phyloP scores from a whole-genome alignment of 106 monocot species.

The Allium cepa region DNA sequence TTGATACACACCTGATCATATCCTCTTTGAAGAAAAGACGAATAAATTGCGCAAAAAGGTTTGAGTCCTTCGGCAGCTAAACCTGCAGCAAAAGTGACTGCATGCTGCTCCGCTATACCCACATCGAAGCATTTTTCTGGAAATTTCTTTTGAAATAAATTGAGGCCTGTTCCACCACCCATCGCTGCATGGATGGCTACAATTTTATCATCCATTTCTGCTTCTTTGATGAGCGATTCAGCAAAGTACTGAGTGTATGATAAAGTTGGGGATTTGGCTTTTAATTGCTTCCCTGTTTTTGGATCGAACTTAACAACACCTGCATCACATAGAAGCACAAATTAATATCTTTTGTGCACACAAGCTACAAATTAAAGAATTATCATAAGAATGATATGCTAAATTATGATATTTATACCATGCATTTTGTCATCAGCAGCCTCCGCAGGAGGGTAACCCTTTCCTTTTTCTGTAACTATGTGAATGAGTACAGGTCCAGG shows the following conservation, averaged over 20 bases:
- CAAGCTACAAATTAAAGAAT: neutral
- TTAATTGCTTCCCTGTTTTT: conserved; percentile 60
- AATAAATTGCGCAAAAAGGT: conserved; percentile 96
- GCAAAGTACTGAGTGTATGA: conserved; percentile 86
- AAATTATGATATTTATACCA: conserved; percentile 19
- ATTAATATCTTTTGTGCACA: neutral
- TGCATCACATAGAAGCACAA: conserved; percentile 4
- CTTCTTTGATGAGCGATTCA: conserved; percentile 62
- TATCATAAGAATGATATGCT: neutral
- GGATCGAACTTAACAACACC: conserved; percentile 79
- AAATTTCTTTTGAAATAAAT: conserved; percentile 65
- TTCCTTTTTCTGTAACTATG: conserved; percentile 82
- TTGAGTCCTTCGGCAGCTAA: conserved; percentile 84
- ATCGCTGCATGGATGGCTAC: conserved; percentile 91
- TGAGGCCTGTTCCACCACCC: conserved; percentile 91
- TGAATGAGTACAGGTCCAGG: conserved; percentile 87
- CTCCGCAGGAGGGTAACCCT: conserved; percentile 82
- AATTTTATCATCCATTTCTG: conserved; percentile 60
- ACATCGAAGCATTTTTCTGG: conserved; percentile 87
- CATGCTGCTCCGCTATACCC: conserved; percentile 93
- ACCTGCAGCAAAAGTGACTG: conserved; percentile 90
- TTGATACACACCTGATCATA: conserved; percentile 63
- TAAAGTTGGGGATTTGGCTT: conserved; percentile 48
- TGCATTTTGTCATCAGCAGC: conserved; percentile 74
- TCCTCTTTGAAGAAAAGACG: conserved; percentile 86